phyloP scores from a whole-genome alignment of 2,329 filamentous ascomycete species.

The Apiospora koreana region DNA sequence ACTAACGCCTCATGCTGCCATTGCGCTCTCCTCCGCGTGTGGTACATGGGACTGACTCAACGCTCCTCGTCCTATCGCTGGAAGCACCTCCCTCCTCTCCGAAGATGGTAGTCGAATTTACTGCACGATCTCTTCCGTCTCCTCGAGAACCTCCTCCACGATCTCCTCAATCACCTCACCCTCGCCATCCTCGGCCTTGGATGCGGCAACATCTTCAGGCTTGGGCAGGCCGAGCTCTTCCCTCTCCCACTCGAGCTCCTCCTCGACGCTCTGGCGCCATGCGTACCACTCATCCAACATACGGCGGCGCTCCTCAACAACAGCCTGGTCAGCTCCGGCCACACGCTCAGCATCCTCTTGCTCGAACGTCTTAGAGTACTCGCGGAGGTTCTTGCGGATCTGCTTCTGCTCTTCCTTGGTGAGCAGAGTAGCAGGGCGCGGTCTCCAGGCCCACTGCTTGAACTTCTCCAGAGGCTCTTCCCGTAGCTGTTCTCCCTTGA shows the following conservation, averaged over 20 bases:
- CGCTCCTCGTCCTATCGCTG: background rate
- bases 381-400: conserved; percentile 96
- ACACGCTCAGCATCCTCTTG: conserved; percentile 93
- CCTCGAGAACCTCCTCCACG: conserved; percentile 79
- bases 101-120: conserved; percentile 15
- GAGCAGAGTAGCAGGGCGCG: conserved; percentile 86
- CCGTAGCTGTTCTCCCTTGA: conserved; percentile 83
- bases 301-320: conserved; percentile 83
- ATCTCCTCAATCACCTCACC: conserved; percentile 86
- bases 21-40: conserved; percentile 3
- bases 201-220: conserved; percentile 62
- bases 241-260: conserved; percentile 72
- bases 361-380: conserved; percentile 94
- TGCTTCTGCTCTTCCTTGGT: conserved; percentile 96
- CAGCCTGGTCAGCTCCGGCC: conserved; percentile 89
- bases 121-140: conserved; percentile 75
- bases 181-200: conserved; percentile 63
- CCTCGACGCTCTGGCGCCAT: conserved; percentile 76
- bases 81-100: background rate
- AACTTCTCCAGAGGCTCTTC: conserved; percentile 96
- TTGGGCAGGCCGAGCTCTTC: conserved; percentile 65
- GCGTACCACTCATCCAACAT: conserved; percentile 86
- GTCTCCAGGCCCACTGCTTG: conserved; percentile 96
- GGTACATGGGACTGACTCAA: background rate
- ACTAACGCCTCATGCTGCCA: conserved; percentile 14